Conservation (phyloP, 495 filamentous ascomycete species). For the Aspergillus baeticus region DNA sequence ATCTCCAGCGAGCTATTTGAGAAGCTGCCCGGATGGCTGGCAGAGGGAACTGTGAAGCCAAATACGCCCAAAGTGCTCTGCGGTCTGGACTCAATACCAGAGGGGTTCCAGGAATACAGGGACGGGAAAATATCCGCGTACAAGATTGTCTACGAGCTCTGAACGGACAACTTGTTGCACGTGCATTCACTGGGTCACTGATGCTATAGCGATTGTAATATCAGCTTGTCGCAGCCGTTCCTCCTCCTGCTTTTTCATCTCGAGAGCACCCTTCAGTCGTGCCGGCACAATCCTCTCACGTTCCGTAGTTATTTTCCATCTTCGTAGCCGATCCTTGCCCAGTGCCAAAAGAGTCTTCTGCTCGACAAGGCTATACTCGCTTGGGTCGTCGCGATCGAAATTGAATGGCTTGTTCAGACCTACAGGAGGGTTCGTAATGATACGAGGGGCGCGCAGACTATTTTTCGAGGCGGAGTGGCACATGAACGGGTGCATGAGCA, state of each 20-base stretch:
- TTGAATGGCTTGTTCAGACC: conserved; percentile 61
- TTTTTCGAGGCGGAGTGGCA: conserved; percentile 65
- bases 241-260: conserved; percentile 42
- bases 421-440: conserved; percentile 74
- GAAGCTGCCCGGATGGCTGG: conserved; percentile 25
- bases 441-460: conserved; percentile 53
- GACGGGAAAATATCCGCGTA: conserved; percentile 26
- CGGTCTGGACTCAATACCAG: conserved; percentile 16
- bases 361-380: conserved; percentile 66
- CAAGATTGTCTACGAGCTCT: conserved; percentile 27
- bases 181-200: no score
- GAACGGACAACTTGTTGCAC: not conserved
- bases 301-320: conserved; percentile 60
- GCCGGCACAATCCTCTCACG: conserved; percentile 50
- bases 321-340: conserved; percentile 54
- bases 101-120: conserved; percentile 28
- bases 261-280: conserved; percentile 30
- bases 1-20: conserved; percentile 26
- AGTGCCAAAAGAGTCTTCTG: conserved; percentile 60
- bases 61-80: conserved; percentile 15
- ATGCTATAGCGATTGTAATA: no score
- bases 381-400: conserved; percentile 58
- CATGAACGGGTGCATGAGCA: conserved; percentile 73
- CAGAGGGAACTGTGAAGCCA: conserved; percentile 20
- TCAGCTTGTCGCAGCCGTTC: conserved; percentile 8